Evolutionary conservation across 2,329 filamentous ascomycete species (phyloP), one percentile per base, ranked within the genome.

Genomic region (Xylaria sp.): DNA sequence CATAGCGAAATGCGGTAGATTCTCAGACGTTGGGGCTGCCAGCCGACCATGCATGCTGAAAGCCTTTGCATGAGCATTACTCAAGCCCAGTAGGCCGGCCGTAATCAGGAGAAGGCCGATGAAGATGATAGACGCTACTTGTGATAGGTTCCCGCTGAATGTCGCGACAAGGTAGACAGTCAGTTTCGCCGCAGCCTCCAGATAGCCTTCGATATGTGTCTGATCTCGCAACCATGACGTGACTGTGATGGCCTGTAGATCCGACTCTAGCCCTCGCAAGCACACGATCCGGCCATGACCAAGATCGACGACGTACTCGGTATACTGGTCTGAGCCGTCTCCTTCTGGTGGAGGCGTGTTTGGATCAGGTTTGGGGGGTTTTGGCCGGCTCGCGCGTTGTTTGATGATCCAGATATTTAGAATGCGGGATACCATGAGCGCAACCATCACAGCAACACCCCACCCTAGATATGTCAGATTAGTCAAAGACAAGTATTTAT

Each of bases 201-300:
- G 70, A 65, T 79, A 82, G 35, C 78, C 76, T 63, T 86, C 80
- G 2, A 77, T 52, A 30, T 75, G 71, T 0, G 79, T 83, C 69
- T 80, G 78, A 46, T 78, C 73, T 9, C 78, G 75, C 51, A 88
- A 70, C 84, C 83, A 87, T 34, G 76, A 67, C 2, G 81, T 79
- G 2, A 80, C 79, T 1, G 83, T 86, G 47, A 87, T 76, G 35
- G 83, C 83, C 59, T 83, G 82, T 5, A 87, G 74, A 67, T 87
- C 84, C 37, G 80, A 76, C 6, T 80, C 75, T 3, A 75, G 68
- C 3, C 85, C 85, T 34, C 78, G 76, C 48, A 88, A 75, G 10
- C 80, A 73, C 1, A 86, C 76, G 65, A 76, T 78, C 0, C 79
- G 75, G 48, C 80, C 80, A 23, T 77, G 74, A 18, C 78, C 79